Conservation (phyloP, 2,329 filamentous ascomycete species). For the Colletotrichum endophyticum region DNA sequence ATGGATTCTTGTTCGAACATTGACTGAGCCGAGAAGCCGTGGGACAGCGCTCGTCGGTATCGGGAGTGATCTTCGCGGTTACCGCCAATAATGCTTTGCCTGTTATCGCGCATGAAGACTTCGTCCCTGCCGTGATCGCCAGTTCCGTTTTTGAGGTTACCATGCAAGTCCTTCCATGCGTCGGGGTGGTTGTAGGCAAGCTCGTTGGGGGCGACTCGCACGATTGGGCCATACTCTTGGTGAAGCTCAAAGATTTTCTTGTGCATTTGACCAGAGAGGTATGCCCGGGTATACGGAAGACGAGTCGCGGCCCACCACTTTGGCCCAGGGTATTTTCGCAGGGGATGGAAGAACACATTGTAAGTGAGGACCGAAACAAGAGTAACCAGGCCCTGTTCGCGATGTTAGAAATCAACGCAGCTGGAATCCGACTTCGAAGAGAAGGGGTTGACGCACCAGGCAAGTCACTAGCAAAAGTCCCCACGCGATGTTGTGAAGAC, state of each 20-base stretch:
- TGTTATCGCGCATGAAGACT: not conserved
- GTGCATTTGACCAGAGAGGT: conserved; percentile 11
- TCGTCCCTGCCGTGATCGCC: not conserved
- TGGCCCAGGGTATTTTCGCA: conserved; percentile 2
- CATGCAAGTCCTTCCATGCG: conserved; percentile 46
- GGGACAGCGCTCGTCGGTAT: conserved; percentile 26
- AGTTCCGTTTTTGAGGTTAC: conserved; percentile 19
- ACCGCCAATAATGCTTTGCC: conserved; percentile 9
- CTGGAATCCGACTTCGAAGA: not conserved
- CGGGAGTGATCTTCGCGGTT: conserved; percentile 23
- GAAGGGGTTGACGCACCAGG: not conserved
- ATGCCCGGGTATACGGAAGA: not conserved
- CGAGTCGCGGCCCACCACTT: conserved; percentile 15
- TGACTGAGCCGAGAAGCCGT: conserved; percentile 33
- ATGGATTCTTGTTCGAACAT: conserved; percentile 22
- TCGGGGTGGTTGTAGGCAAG: conserved; percentile 44
- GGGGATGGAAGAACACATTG: conserved; percentile 1
- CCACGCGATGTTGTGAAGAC: not conserved
- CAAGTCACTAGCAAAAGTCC: not conserved
- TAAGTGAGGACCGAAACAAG: not conserved
- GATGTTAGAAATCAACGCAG: not conserved
- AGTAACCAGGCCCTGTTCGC: not conserved
- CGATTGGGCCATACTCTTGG: conserved; percentile 45
- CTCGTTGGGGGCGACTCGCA: conserved; percentile 51
- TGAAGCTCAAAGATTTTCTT: conserved; percentile 36